phyloP scores from a whole-genome alignment of 2,329 filamentous ascomycete species.

The Aspergillus vadensis region DNA sequence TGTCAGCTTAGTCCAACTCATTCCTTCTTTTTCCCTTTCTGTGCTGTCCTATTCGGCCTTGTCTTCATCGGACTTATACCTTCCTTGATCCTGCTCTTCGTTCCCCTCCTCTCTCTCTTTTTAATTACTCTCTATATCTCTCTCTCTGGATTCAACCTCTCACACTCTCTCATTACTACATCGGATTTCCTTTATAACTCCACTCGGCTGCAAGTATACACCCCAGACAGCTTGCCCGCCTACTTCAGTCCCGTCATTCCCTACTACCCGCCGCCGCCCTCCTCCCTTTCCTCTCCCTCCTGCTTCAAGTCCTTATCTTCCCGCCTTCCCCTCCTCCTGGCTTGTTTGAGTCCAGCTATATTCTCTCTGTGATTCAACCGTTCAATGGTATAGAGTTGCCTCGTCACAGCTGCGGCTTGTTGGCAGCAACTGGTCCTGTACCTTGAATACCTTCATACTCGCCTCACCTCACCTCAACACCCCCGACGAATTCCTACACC shows the following conservation, averaged over 20 bases:
- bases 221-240: constrained; percentile 11
- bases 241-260: constrained; percentile 18
- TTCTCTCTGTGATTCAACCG: constrained; percentile 10
- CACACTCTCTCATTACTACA: constrained; percentile 11
- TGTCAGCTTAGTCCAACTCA: constrained; percentile 18
- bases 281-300: constrained; percentile 8
- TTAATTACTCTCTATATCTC: background rate
- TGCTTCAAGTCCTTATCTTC: constrained; percentile 9
- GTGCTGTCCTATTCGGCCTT: constrained; percentile 22
- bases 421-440: constrained; percentile 12
- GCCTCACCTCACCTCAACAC: constrained; percentile 1
- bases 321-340: constrained; percentile 6
- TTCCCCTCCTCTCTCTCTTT: constrained; percentile 4
- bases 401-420: constrained; percentile 9
- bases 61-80: constrained; percentile 23
- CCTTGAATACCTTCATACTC: background rate
- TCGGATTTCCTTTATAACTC: constrained; percentile 16
- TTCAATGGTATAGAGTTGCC: constrained; percentile 14
- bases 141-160: no score
- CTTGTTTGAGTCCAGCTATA: constrained; percentile 1
- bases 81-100: constrained; percentile 11
- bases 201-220: constrained; percentile 16
- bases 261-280: constrained; percentile 4
- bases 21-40: constrained; percentile 23
- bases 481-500: constrained; percentile 8